Evolutionary conservation across 2,329 filamentous ascomycete species (phyloP).

Genomic region (Microascus cirrosus): DNA sequence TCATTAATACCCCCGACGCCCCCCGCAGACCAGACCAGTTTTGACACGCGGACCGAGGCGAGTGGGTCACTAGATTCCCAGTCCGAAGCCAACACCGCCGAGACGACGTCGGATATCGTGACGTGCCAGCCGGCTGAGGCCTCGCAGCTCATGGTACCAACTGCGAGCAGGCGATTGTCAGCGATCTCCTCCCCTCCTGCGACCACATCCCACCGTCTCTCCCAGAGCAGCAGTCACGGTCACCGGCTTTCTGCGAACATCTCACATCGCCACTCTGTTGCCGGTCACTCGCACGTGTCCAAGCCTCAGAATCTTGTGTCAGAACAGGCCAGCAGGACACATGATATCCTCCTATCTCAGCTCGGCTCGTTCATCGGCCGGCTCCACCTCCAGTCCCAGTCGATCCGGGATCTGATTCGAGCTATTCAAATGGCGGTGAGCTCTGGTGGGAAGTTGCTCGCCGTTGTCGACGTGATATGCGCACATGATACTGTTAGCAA

Average conservation of each 20-base stretch:
- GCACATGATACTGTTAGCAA: constrained; percentile 62
- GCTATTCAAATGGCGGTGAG: constrained; percentile 76
- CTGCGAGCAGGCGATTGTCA: constrained; percentile 35
- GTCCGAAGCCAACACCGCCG: background rate
- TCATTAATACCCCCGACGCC: constrained; percentile 49
- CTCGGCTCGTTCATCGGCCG: constrained; percentile 87
- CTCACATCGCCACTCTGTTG: constrained; percentile 68
- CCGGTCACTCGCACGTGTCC: constrained; percentile 51
- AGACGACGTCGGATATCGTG: background rate
- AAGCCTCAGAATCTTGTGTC: constrained; percentile 68
- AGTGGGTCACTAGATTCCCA: background rate
- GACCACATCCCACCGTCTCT: constrained; percentile 20
- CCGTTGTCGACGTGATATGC: constrained; percentile 72
- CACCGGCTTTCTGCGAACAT: constrained; percentile 41
- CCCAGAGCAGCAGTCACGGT: constrained; percentile 23
- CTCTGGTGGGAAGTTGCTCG: constrained; percentile 68
- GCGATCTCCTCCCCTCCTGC: constrained; percentile 24
- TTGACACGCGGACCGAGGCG: constrained; percentile 24
- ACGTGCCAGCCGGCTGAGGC: constrained; percentile 5
- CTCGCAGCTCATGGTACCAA: constrained; percentile 12
- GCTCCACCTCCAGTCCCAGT: constrained; percentile 85
- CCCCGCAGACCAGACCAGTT: constrained; percentile 44
- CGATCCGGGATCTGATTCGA: constrained; percentile 67
- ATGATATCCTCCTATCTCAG: constrained; percentile 83
- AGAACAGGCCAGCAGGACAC: constrained; percentile 64